Conservation (phyloP, 2,329 filamentous ascomycete species). For the Epichloe gansuensis region DNA sequence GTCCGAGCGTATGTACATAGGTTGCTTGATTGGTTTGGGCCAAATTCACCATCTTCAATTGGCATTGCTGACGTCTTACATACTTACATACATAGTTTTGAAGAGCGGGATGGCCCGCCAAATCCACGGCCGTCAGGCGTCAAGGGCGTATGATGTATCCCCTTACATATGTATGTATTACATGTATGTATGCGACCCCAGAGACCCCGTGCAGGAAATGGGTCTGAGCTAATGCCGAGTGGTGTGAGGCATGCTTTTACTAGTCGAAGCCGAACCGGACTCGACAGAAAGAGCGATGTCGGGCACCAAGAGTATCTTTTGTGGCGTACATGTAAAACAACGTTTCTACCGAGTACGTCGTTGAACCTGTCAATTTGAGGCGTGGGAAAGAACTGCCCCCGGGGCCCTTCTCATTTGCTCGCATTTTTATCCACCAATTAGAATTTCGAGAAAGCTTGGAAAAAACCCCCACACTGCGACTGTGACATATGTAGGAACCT, state of each 20-base stretch:
- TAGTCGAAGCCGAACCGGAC: background rate
- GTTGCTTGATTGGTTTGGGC: background rate
- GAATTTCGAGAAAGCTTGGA: too few species aligned
- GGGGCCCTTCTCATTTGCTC: too few species aligned
- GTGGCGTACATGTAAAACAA: background rate
- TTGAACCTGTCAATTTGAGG: background rate
- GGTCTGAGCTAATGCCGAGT: background rate
- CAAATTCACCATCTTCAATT: background rate
- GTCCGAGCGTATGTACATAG: background rate
- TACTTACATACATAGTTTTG: background rate
- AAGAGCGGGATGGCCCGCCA: background rate
- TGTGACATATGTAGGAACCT: background rate
- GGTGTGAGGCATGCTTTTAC: background rate
- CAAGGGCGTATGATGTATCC: too few species aligned
- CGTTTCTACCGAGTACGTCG: too few species aligned
- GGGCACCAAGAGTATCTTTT: slow-evolving; percentile 1
- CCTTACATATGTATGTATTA: too few species aligned
- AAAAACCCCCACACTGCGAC: background rate
- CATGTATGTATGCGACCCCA: too few species aligned
- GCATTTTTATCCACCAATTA: too few species aligned
- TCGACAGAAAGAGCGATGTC: background rate
- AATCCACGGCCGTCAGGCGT: background rate
- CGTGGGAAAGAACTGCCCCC: too few species aligned
- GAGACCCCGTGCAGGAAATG: background rate
- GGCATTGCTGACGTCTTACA: background rate